Evolutionary conservation across 2,329 filamentous ascomycete genomes (phyloP), one percentile per base, ranked within the genome.

Genomic region (Dendryphion nanum): DNA sequence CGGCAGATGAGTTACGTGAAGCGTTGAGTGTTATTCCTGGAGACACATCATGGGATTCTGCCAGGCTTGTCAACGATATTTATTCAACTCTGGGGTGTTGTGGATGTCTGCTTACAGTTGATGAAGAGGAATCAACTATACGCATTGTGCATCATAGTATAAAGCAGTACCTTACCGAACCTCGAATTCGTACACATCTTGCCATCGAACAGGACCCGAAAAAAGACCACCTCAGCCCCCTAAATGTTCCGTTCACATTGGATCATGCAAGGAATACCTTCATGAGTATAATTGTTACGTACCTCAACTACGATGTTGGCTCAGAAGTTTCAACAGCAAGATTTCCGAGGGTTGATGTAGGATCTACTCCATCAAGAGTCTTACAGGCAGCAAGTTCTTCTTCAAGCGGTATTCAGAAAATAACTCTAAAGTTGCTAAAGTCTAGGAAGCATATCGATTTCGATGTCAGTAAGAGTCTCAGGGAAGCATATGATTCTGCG

Each of bases 1-100:
- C 56, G 0, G 42, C 33, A 0, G 50, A 63, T 0, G 61, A 72
- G 33, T 47, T 73, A 32, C 53, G 57, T 14, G 68, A 72, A 51
- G 66, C 66, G 4, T 34, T 70, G 0, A 68, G 67, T 12, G 63
- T 73, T 0, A 39, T 41, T 2, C 56, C 60, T 5, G 64, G 67
- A 2, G 44, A 66, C 31, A 28, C 42, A 4, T 31, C 10, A 1
- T 54, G 44, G 45, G 30, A 47, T 32, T 30, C 45, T 7, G 42
- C 50, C 2, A 47, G 20, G 14, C 6, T 48, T 6, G n/a, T 54
- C 13, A 48, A 55, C 14, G 29, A 55, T 14, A 32, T 51, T 4
- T 21, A 51, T 6, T 45, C 43, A 5, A 41, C 48, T 21, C 18
- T 57, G 28, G 35, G 41, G 20, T 49, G 45, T 37, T 57, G 53